Base-by-base conservation (phyloP, 2,329 filamentous ascomycete genomes). In the Pseudogymnoascus sp. region DNA sequence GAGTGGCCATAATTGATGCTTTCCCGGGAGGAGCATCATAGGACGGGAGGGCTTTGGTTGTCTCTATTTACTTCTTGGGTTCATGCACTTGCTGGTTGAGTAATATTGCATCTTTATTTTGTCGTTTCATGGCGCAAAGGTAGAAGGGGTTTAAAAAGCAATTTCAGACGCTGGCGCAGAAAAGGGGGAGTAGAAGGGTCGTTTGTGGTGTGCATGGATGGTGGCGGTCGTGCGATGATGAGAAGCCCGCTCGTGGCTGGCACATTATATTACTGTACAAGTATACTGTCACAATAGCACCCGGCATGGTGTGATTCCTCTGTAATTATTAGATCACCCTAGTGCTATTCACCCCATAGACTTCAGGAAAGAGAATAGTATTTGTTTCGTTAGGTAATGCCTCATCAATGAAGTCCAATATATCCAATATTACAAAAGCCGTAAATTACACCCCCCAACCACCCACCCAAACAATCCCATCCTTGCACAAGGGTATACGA, bases 361-460 rank as follows among this genome's bases (percentile, higher is more conserved):
- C 32, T 32, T 54, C 28, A 54, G 32, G 25, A 32, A 32, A 32
- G 47, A 54, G 32, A 54, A 32, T 54, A 32, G 16, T 32, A 54
- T 54, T 54, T 32, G 47, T 54, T 54, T 54, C 28, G 28, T 54
- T 54, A 32, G 9, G n/a, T 54, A 54, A 14, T 30, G n/a, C 28
- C 47, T 32, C 25, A 5, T 54, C n/a, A 6, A 9, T 32, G 9
- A 54, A 12, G 5, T 30, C n/a, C 47, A 22, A 30, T 54, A 54
- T 54, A 54, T 54, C 47, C 47, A 54, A 54, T 54, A 54, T 32
- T 54, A 54, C 47, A 54, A 54, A 30, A 50, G 47, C 25, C 47
- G 28, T 54, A 54, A 54, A 54, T 28, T 54, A 54, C 47, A 54
- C n/a, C 28, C 43, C 25, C n/a, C 22, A 47, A 3, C 43, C 43